These are phyloP conservation scores for Russula sp. DNA, from an alignment of 768 basidiomycete species.

Conservation along the genomic window DNA sequence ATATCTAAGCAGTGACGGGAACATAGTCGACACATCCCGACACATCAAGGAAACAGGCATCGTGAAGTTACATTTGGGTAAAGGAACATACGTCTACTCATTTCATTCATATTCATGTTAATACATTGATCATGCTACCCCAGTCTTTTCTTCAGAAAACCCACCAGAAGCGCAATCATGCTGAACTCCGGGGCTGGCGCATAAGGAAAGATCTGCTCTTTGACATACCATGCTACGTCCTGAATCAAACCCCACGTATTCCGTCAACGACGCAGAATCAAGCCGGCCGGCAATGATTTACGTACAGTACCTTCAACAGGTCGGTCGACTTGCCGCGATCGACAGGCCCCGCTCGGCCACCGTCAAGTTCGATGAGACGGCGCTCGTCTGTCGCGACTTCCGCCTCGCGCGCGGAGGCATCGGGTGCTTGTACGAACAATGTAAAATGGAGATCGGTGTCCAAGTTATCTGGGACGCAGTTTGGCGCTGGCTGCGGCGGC, in stretches of 20 bases:
- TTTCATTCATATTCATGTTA: neutral
- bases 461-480: conserved; percentile 57
- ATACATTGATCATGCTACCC: neutral
- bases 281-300: neutral
- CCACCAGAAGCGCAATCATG: conserved; percentile 53
- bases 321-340: conserved; percentile 67
- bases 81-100: too few species aligned
- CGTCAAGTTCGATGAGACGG: conserved; percentile 82
- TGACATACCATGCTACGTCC: conserved; percentile 66
- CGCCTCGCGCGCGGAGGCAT: conserved; percentile 38
- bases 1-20: neutral
- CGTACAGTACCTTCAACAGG: conserved; percentile 55
- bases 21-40: neutral
- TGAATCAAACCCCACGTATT: too few species aligned
- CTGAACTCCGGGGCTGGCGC: conserved; percentile 60
- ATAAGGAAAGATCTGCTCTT: conserved; percentile 54
- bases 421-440: conserved; percentile 73
- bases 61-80: neutral
- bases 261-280: too few species aligned
- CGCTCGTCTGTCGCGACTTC: conserved; percentile 31
- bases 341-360: conserved; percentile 70
- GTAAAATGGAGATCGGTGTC: conserved; percentile 84
- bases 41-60: neutral
- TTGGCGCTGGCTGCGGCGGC: conserved; percentile 66
- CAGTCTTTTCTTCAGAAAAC: neutral